Base-by-base conservation (phyloP, 1,139 yeast genomes). In the Petasospora fabianii region DNA sequence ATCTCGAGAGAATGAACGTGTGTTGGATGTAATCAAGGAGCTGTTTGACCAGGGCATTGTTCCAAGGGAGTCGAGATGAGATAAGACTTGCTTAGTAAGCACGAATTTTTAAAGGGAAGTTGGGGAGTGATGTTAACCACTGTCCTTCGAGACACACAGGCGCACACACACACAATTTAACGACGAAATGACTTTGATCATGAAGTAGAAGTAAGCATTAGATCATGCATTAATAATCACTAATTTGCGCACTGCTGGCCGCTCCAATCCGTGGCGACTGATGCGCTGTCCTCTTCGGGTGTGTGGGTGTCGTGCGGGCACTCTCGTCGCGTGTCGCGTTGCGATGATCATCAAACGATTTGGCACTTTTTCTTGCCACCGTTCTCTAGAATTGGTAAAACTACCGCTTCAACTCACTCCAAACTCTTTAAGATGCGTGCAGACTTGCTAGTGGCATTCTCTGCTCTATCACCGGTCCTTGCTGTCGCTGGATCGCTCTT, bases 401-500 rank as follows among this genome's bases (percentile, higher is more conserved):
- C 9, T 6, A 20, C 6, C 6, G 26, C 10, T 12, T 11, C 8
- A 11, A 8, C 13, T 22, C 11, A 5, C 10, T 6, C 5, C 12
- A 22, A 11, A 5, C n/a, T 22, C 12, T 22, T 10, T 5, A 6
- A 22, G 28, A 26, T 26, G 28, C 15, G 28, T 13, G 16, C n/a
- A 6, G 10, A 15, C 16, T 10, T 26, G 10, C 15, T 31, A 14
- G 14, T 20, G 9, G 20, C 30, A 5, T 30, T 27, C n/a, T 18
- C 29, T 6, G 14, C 27, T 2, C 3, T 27, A 10, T 10, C 13
- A 7, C 16, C 34, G 17, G n/a, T n/a, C n/a, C 16, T 24, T 15
- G 26, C 35, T 14, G 27, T 34, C 19, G 41, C 33, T 22, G 26
- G 17, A 15, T 18, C 30, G 24, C 36, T 65, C 38, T 65, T 66